Base-by-base conservation (phyloP, 495 filamentous ascomycete genomes). In the Aspergillus asperescens region DNA sequence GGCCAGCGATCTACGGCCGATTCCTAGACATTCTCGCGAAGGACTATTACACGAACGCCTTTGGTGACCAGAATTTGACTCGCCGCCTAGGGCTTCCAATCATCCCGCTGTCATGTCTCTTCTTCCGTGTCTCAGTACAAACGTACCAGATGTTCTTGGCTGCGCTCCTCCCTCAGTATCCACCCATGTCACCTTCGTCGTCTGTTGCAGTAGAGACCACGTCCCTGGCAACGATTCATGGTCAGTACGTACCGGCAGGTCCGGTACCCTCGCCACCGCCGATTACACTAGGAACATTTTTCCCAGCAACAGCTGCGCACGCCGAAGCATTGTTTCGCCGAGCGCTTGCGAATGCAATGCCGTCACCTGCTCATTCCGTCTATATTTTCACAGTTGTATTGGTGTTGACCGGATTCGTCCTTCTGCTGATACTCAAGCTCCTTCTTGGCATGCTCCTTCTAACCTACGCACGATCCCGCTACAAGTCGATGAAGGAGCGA, bases 141-240 rank as follows among this genome's bases (percentile, higher is more conserved):
- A 96, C 91, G 9, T 99, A 99, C 69, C 88, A 96, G 68, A 96
- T 96, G 91, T 95, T 97, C 69, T 80, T 97, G 9, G 86, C 91
- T 6, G 89, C 88, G 0, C 80, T 94, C 55, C 72, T 95, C 12
- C 87, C 88, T 7, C 78, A 82, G 1, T 85, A 88, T 0, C 74
- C 90, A 8, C 79, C 85, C 7, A 88, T 87, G 2, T 86, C 88
- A 0, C 74, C 90, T 7, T 81, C 86, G 5, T 89, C 87, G 5
- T 89, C 87, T 0, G 81, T 85, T 0, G 81, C 84, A 1, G 80
- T 84, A 2, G 77, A 78, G 13, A 81, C 87, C 0, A 82, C 80
- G 10, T 77, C 79, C 3, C 63, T 84, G 18, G 82, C 88, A 2
- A 71, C 87, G 0, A 55, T 87, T 78, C 52, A 82, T 78, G 52